phyloP scores from a whole-genome alignment of 2,329 filamentous ascomycete species.

The Aspergillus sp. region DNA sequence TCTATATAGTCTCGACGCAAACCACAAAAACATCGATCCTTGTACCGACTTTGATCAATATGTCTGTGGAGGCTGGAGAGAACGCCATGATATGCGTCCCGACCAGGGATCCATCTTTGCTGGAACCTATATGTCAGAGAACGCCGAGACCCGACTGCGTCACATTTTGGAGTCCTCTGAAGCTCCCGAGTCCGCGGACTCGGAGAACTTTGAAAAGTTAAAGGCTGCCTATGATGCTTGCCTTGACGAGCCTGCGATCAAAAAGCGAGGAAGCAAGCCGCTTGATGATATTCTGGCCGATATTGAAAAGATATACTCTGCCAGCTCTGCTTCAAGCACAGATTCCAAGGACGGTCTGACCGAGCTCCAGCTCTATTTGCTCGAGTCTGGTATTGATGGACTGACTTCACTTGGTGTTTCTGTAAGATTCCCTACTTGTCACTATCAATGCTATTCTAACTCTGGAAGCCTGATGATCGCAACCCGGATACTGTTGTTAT shows the following conservation, averaged over 20 bases:
- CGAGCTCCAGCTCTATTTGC: slow-evolving; percentile 31
- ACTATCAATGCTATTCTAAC: not conserved
- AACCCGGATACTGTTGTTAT: slow-evolving; percentile 51
- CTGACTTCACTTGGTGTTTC: slow-evolving; percentile 28
- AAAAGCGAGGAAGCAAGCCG: slow-evolving; percentile 52
- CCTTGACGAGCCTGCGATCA: slow-evolving; percentile 57
- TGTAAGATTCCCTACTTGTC: slow-evolving; percentile 17
- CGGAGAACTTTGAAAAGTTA: slow-evolving; percentile 60
- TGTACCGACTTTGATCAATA: slow-evolving; percentile 66
- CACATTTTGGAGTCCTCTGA: slow-evolving; percentile 57
- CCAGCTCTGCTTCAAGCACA: slow-evolving; percentile 18
- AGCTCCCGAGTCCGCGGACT: slow-evolving; percentile 26
- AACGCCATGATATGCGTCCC: slow-evolving; percentile 59
- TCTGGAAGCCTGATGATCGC: slow-evolving; percentile 44
- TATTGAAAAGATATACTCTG: slow-evolving; percentile 45
- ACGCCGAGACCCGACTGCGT: slow-evolving; percentile 54
- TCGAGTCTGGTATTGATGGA: slow-evolving; percentile 31
- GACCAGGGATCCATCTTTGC: slow-evolving; percentile 60
- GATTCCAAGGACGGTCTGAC: slow-evolving; percentile 26
- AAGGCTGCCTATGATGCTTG: slow-evolving; percentile 62
- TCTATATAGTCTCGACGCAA: slow-evolving; percentile 57
- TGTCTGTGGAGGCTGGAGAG: slow-evolving; percentile 63
- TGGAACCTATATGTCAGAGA: slow-evolving; percentile 58
- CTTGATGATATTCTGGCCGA: slow-evolving; percentile 53
- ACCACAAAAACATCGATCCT: slow-evolving; percentile 60